phyloP scores from a whole-genome alignment of 371 early-diverging fungal genomes.

The Mortierella sp. region DNA sequence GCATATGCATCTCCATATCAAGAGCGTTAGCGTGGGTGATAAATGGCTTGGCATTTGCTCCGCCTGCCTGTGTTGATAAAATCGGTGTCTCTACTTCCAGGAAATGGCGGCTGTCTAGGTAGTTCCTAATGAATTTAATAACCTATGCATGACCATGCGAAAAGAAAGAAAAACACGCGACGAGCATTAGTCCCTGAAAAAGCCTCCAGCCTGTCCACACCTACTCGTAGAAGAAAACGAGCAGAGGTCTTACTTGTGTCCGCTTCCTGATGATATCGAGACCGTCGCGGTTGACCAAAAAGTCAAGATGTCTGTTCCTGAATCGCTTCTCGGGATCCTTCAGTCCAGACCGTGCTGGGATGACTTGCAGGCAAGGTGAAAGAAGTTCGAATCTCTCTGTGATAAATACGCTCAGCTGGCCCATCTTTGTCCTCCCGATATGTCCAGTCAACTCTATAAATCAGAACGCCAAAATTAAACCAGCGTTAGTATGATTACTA shows the following conservation, averaged over 20 bases:
- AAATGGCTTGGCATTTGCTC: conserved; percentile 98
- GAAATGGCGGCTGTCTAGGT: conserved; percentile 84
- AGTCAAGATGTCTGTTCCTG: conserved; percentile 90
- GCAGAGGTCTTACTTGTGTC: conserved; percentile 57
- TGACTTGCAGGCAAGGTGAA: conserved; percentile 89
- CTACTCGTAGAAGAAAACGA: neutral
- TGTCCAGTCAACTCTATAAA: conserved; percentile 77
- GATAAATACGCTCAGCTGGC: conserved; percentile 87
- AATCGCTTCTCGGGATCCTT: conserved; percentile 87
- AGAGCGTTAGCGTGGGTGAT: conserved; percentile 88
- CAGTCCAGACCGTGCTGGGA: conserved; percentile 81
- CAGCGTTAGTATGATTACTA: neutral
- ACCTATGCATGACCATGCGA: conserved; percentile 63
- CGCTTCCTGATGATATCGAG: conserved; percentile 69
- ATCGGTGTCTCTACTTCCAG: conserved; percentile 98
- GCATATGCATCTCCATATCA: conserved; percentile 84
- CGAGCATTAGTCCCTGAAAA: neutral
- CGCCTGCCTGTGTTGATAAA: conserved; percentile 89
- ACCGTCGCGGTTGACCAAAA: conserved; percentile 85
- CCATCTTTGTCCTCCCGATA: conserved; percentile 85
- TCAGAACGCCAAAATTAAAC: neutral
- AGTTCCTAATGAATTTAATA: conserved; percentile 82
- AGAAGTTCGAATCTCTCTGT: conserved; percentile 73
- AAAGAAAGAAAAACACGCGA: no score
- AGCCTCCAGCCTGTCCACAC: no score